Base-by-base conservation (phyloP, 352 stramenopile genomes). In the Globisporangium iwayamae region DNA sequence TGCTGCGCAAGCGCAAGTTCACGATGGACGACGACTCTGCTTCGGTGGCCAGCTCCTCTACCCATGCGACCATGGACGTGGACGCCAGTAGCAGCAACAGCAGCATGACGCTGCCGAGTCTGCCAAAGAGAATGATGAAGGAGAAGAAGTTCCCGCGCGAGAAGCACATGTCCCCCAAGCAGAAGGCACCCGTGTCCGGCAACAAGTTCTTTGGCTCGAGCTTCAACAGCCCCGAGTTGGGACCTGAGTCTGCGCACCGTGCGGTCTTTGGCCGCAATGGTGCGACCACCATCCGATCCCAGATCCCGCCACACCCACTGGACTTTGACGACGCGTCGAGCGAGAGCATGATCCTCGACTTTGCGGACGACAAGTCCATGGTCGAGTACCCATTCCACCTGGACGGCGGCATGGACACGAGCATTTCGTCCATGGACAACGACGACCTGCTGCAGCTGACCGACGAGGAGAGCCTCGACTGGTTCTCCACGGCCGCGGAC, bases 401-500 rank as follows among this genome's bases (percentile, higher is more conserved):
- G 47, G 79, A 85, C 62, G 66, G 54, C 38, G 73, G 74, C 54
- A 70, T 86, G 38, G 83, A 90, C 56, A 79, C 85, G 65, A 78
- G 75, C 2, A 68, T 93, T 14, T 71, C 81, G 13, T 78, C 76
- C n/a, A 89, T 94, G 43, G 81, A 91, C 69, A 87, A 86, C 62
- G 82, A 94, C 52, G 85, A 94, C 45, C 63, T 93, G 50, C 66
- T 94, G 41, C 81, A 91, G 66, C 75, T 92, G 9, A 91, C 82
- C 5, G 83, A 93, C 66, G 84, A 94, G 58, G 83, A 93, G 53
- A 73, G 63, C 43, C 73, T 93, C 34, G 85, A 93, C 60, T 94
- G 85, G 85, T 94, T 94, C 66, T 90, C 84, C 14, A 74, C 76
- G 2, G 68, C 67, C 34, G 66, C 58, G 39, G 74, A 73, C 22